Evolutionary conservation across 345 rosid genomes (phyloP).

Genomic region (Arabis hirsuta): DNA sequence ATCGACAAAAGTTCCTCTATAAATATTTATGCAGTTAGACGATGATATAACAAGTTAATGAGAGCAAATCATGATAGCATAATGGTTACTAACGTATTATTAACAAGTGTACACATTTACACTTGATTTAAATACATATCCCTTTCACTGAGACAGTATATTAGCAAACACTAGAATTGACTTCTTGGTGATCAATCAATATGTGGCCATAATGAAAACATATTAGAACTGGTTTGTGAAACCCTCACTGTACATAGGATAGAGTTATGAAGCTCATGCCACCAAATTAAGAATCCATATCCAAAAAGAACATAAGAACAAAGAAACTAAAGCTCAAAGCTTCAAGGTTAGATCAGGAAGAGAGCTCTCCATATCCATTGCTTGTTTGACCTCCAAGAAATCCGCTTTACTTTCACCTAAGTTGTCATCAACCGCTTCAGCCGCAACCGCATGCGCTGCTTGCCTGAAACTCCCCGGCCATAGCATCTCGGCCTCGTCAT

Average conservation of each 20-base stretch:
- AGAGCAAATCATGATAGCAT: not conserved
- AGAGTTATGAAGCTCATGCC: conserved; percentile 30
- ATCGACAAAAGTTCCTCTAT: too few relatives aligned
- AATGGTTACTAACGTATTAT: not conserved
- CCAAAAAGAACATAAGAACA: conserved; percentile 10
- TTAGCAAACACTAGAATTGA: conserved; percentile 24
- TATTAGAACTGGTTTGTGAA: conserved; percentile 36
- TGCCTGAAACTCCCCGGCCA: conserved; percentile 85
- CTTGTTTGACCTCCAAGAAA: conserved; percentile 46
- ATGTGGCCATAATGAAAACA: conserved; percentile 19
- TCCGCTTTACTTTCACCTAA: conserved; percentile 43
- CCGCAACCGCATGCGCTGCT: conserved; percentile 23
- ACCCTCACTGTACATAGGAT: conserved; percentile 42
- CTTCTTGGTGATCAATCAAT: conserved; percentile 26
- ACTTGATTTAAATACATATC: conserved; percentile 19
- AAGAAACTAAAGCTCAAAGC: conserved; percentile 47
- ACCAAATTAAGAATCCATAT: conserved; percentile 44
- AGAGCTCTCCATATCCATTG: conserved; percentile 49
- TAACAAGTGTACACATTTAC: conserved; percentile 2
- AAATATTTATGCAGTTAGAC: too few relatives aligned
- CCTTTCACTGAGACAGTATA: conserved; percentile 4
- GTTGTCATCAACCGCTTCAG: conserved; percentile 27
- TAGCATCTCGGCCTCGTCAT: conserved; percentile 63
- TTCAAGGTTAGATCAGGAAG: conserved; percentile 69
- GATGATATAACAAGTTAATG: too few relatives aligned